These are phyloP conservation scores for Ascoidea asiatica DNA, from an alignment of 805 yeast genomes.

Conservation along the genomic window DNA sequence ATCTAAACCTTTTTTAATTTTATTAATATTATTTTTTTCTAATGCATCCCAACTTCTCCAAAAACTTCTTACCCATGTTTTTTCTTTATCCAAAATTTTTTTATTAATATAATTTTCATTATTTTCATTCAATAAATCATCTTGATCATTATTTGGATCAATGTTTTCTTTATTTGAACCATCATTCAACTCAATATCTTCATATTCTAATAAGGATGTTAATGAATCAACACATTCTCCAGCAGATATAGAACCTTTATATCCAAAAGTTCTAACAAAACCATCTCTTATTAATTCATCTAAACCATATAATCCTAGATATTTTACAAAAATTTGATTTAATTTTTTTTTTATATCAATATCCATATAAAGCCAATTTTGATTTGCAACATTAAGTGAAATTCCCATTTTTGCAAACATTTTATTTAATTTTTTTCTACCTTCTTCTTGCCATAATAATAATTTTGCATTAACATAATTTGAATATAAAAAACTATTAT, in stretches of 20 bases:
- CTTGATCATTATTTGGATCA: conserved; percentile 11
- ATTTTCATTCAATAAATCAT: conserved; percentile 11
- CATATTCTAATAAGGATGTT: conserved; percentile 70
- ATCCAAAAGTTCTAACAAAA: conserved; percentile 77
- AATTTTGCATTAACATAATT: conserved; percentile 81
- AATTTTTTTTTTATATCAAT: conserved; percentile 62
- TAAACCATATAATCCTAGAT: conserved; percentile 63
- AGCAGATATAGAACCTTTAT: conserved; percentile 75
- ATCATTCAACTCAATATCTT: conserved; percentile 16
- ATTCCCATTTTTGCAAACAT: conserved; percentile 96
- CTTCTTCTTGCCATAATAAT: conserved; percentile 83
- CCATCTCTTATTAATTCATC: conserved; percentile 80
- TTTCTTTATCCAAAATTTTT: conserved; percentile 30
- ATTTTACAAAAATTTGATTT: conserved; percentile 52
- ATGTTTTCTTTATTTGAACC: background rate
- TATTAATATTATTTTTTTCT: conserved; percentile 30
- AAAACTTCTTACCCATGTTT: conserved; percentile 62
- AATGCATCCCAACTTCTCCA: conserved; percentile 60
- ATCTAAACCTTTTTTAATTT: conserved; percentile 56
- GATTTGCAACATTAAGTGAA: conserved; percentile 75
- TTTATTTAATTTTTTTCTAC: conserved; percentile 73
- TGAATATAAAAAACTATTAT: conserved; percentile 85
- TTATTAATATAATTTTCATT: conserved; percentile 11
- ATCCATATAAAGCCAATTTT: conserved; percentile 87
- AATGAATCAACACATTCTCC: conserved; percentile 87